Evolutionary conservation across 768 basidiomycete genomes (phyloP), one percentile per base, ranked within the genome.

Genomic region (Trametes elegans): DNA sequence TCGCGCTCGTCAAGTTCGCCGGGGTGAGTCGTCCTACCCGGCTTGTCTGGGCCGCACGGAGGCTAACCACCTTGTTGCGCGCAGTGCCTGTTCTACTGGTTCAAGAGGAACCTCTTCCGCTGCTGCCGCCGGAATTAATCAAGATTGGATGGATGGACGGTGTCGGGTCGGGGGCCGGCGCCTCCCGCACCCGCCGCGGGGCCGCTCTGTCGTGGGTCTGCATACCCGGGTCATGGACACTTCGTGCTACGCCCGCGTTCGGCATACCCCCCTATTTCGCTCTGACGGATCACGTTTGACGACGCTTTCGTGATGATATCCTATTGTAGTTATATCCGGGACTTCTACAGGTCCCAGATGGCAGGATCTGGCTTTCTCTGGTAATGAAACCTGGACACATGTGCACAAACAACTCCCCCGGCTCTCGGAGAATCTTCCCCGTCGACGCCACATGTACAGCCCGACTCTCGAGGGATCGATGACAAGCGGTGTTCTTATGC

Each of bases 81-180:
- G 5, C 60, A 93, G 90, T 92, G 90, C 69, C 66, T 93, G 61
- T 90, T 66, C 69, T 93, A 92, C 74, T 89, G 84, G 78, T 80
- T 91, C 76, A 88, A 80, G 71, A 81, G 89, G 60, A 90, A 91
- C 70, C 70, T 93, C 46, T 92, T 90, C 81, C 76, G 86, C 61
- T 87, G 79, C 70, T 93, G 87, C 79, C 81, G 90, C 63, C 81
- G 77, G 64, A 88, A 85, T 65, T 92, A 72, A 77, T 53, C n/a
- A n/a, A n/a, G n/a, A n/a, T n/a, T n/a, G n/a, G n/a, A n/a, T n/a
- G n/a, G n/a, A n/a, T n/a, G n/a, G n/a, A n/a, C n/a, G n/a, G n/a
- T n/a, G 27, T 28, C 26, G 11, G 5, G 18, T 24, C 38, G 31
- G 23, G 40, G 47, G 9, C 7, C 7, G 34, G 26, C 26, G n/a